Base-by-base conservation (phyloP, 352 stramenopile species). In the Phytophthora chlamydospora region DNA sequence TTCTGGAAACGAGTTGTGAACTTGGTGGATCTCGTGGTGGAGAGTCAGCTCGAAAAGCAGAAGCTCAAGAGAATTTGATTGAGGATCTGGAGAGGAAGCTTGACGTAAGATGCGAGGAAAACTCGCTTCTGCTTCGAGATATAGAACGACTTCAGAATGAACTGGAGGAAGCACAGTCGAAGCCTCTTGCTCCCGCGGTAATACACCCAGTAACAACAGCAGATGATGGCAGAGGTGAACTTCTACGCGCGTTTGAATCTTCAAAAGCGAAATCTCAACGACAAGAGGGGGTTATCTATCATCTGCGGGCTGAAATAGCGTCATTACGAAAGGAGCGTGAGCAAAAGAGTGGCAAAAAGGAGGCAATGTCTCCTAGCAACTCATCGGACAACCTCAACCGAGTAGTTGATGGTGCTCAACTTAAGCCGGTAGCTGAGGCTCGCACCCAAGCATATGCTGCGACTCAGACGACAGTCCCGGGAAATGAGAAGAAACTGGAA, bases 71-170 rank as follows among this genome's bases (percentile, higher is more conserved):
- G 39, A n/a, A 53, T 45, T 21, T 19, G 4, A 36, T 55, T 2
- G 41, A 57, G 21, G 50, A 65, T 32, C 56, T 59, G 17, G 58
- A 78, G 8, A 62, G 43, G 12, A 65, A 70, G 24, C 46, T 73
- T 21, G 54, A 58, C 13, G 54, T 59, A 35, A 57, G 36, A 0
- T 50, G 70, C 24, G 66, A 75, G 27, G 62, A 85, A 53, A 77
- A 65, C 29, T 47, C 56, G 9, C 45, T 73, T 14, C 43, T 88
- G 16, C 31, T 70, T 31, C 57, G 61, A 16, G 71, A 86, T 32
- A 70, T 84, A 8, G 43, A 48, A 21, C 62, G 61, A 2, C 54
- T 86, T 24, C 63, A 71, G 8, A 54, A 51, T 36, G 78, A 84
- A 21, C 31, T 85, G 3, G 66, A 81, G 14, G 51, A 55, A 13